A percentile compares a stretch with the other conserved stretches of the same genome.
Evolutionary conservation across 371 early-diverging fungal species (phyloP).

Genomic region (Lichtheimia ornata): DNA sequence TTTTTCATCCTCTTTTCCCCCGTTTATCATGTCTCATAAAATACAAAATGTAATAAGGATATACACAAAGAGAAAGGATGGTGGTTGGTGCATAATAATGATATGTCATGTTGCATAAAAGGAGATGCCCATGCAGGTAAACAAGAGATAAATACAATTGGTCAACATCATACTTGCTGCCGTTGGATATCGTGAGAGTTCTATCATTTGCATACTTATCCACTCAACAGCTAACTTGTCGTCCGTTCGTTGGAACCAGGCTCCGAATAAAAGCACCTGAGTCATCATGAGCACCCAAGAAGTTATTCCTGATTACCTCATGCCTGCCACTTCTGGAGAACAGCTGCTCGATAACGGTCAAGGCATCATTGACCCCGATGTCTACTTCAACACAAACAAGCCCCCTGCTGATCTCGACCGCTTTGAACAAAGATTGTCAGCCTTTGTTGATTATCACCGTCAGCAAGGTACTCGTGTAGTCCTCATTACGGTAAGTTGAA

Average conservation of each 20-base stretch:
- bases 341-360: slow-evolving; percentile 51
- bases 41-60: no score
- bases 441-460: slow-evolving; percentile 73
- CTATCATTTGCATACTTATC: no score
- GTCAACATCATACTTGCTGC: no score
- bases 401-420: slow-evolving; percentile 74
- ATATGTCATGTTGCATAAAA: no score
- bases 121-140: no score
- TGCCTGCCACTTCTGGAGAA: slow-evolving; percentile 9
- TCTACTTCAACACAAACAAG: slow-evolving; percentile 79
- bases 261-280: slow-evolving; percentile 1
- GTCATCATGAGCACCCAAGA: slow-evolving; percentile 1
- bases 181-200: no score
- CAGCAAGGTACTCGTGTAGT: slow-evolving; percentile 66
- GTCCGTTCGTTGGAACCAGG: neutral
- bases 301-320: slow-evolving; percentile 2
- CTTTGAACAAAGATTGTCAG: slow-evolving; percentile 60
- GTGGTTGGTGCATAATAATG: no score
- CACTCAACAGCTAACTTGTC: no score
- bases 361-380: slow-evolving; percentile 69
- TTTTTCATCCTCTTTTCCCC: neutral
- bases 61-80: no score
- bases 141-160: no score
- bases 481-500: slow-evolving; percentile 71
- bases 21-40: no score